phyloP scores from a whole-genome alignment of 1,284 basidiomycete genomes.

The Fomes fomentarius region DNA sequence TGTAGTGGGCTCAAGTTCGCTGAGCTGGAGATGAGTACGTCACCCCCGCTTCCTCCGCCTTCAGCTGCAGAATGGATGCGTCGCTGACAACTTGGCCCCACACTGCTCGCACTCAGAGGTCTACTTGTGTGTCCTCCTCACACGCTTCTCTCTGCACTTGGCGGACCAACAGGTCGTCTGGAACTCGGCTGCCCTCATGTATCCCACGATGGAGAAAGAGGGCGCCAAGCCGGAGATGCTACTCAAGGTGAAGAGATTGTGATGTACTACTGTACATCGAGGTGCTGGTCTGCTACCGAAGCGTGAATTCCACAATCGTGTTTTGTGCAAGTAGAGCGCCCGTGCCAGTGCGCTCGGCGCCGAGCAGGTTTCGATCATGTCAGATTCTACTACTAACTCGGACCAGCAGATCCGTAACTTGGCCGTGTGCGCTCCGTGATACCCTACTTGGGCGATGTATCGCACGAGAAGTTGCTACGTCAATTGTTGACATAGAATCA shows the following conservation, averaged over 20 bases:
- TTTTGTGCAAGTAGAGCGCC: too few relatives aligned
- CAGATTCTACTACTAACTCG: too few relatives aligned
- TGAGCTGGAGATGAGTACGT: conserved; percentile 37
- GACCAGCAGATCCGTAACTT: too few relatives aligned
- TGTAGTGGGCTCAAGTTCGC: conserved; percentile 35
- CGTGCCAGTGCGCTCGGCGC: too few relatives aligned
- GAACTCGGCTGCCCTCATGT: conserved; percentile 16
- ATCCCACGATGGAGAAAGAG: conserved; percentile 13
- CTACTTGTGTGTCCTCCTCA: conserved; percentile 16
- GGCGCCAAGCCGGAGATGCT: conserved; percentile 11
- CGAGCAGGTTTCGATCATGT: too few relatives aligned
- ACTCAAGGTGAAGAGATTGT: conserved; percentile 6
- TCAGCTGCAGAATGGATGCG: background rate
- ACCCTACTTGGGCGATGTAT: too few relatives aligned
- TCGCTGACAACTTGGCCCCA: background rate
- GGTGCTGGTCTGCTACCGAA: too few relatives aligned
- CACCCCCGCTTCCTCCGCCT: background rate
- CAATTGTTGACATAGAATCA: too few relatives aligned
- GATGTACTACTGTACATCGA: too few relatives aligned
- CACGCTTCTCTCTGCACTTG: conserved; percentile 14
- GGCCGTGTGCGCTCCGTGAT: too few relatives aligned
- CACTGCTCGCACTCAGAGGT: conserved; percentile 11
- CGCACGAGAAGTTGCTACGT: too few relatives aligned
- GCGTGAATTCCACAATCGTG: too few relatives aligned
- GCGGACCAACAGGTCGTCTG: conserved; percentile 15